These are phyloP conservation scores for Calycina marina DNA, from an alignment of 2,329 filamentous ascomycete genomes.

Conservation along the genomic window DNA sequence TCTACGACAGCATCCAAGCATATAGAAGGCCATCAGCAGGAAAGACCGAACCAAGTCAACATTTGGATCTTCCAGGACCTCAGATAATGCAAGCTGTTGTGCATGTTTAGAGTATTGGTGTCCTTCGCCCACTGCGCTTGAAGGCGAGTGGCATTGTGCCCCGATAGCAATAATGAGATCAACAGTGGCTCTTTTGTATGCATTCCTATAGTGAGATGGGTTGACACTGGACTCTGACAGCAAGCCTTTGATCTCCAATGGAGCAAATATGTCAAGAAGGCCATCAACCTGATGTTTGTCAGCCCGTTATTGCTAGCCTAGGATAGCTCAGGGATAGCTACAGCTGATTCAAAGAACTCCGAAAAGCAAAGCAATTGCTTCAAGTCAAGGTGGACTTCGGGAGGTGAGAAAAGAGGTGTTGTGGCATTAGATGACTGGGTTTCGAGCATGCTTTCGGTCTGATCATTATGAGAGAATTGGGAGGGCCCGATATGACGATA, in stretches of 20 bases:
- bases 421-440: not conserved
- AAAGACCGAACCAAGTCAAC: conserved; percentile 23
- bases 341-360: not conserved
- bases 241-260: too few species aligned
- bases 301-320: too few species aligned
- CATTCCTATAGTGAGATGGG: too few species aligned
- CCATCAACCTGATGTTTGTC: too few species aligned
- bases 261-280: too few species aligned
- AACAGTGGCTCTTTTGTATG: too few species aligned
- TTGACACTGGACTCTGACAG: too few species aligned
- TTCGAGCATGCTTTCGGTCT: not conserved
- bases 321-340: too few species aligned
- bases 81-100: too few species aligned
- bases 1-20: conserved; percentile 23
- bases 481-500: not conserved
- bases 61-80: conserved; percentile 24
- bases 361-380: not conserved
- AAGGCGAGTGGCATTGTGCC: too few species aligned
- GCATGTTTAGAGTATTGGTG: too few species aligned
- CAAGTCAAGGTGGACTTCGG: not conserved
- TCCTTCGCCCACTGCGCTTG: too few species aligned
- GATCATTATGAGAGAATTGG: not conserved
- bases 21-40: conserved; percentile 25
- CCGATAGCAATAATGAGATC: not conserved
- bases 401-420: not conserved